Evolutionary conservation across 768 basidiomycete genomes (phyloP), one percentile per base, ranked within the genome.

Genomic region (Lentinula edodes): DNA sequence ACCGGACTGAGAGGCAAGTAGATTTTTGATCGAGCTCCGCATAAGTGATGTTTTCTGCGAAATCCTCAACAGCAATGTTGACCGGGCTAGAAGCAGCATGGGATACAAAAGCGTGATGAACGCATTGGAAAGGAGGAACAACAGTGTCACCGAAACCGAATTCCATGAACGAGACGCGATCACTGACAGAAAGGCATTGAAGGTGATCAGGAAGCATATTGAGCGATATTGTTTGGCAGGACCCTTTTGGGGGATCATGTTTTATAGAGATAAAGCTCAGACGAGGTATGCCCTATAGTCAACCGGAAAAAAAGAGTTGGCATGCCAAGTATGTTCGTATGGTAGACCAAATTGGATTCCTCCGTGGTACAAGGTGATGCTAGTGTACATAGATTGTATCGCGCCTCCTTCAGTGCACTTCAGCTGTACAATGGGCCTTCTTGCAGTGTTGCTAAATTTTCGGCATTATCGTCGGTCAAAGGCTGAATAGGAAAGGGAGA

Each of bases 51-150:
- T 69, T 70, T 38, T 78, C 68, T 23, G 74, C 74, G 52, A 78
- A 73, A 63, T 84, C 77, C 68, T 84, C 80, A 15, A 83, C 80
- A 20, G 84, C 84, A 38, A 80, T 68, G 16, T 72, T 69, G 55
- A 77, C 65, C 16, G 83, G 81, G 36, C 74, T 72, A 13, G 62
- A 61, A n/a, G 64, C 66, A 28, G 79, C 82, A 62, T 81, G 76
- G 59, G 70, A 71, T 55, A 78, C 77, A 67, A 87, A 85, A 18
- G 84, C 84, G 61, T 83, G 80, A 65, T 85, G 84, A 38, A 85
- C 74, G 65, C 79, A 82, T 63, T 70, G 68, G 70, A 82, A 84
- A 8, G 82, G 78, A 20, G 71, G 65, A 36, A 67, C 35, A 39
- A 70, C 68, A 10, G 67, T 67, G 56, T 72, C 65, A 41, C 82